Conservation (phyloP, 73 alveolate genomes). For the Paraurostyla sp. region DNA sequence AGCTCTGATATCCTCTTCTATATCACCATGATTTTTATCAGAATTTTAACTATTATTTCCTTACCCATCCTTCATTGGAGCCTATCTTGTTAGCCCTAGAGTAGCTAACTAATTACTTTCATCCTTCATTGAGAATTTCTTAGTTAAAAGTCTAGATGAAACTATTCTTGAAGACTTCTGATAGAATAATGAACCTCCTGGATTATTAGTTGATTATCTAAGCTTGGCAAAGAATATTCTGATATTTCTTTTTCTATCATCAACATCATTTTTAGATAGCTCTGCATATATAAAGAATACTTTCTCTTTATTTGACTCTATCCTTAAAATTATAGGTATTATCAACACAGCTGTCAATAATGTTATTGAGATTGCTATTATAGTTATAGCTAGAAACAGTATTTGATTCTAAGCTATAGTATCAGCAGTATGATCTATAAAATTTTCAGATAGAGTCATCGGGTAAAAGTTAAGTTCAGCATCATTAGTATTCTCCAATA, state of each 20-base stretch:
- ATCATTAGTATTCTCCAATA: neutral
- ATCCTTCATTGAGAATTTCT: constrained; percentile 44
- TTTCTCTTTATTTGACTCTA: constrained; percentile 56
- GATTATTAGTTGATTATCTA: constrained; percentile 51
- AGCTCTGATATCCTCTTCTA: constrained; percentile 58
- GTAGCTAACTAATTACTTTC: constrained; percentile 38
- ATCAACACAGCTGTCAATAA: constrained; percentile 42
- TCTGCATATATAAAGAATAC: constrained; percentile 65
- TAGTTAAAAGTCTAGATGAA: constrained; percentile 15
- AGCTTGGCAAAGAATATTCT: constrained; percentile 54
- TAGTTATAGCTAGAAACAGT: neutral
- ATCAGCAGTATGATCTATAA: neutral
- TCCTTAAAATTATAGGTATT: constrained; percentile 44
- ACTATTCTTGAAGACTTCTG: constrained; percentile 52
- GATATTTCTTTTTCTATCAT: constrained; percentile 51
- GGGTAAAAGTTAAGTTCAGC: constrained; percentile 13
- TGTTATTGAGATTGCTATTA: constrained; percentile 27
- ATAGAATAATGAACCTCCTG: constrained; percentile 62
- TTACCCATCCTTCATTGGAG: neutral
- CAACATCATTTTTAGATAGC: constrained; percentile 36
- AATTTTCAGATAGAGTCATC: constrained; percentile 7
- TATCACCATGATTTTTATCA: constrained; percentile 30
- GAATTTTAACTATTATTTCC: neutral
- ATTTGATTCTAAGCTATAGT: neutral
- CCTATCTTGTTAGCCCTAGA: constrained; percentile 28